Evolutionary conservation across 371 early-diverging fungal genomes (phyloP).

Genomic region (Haplosporangium sp.): DNA sequence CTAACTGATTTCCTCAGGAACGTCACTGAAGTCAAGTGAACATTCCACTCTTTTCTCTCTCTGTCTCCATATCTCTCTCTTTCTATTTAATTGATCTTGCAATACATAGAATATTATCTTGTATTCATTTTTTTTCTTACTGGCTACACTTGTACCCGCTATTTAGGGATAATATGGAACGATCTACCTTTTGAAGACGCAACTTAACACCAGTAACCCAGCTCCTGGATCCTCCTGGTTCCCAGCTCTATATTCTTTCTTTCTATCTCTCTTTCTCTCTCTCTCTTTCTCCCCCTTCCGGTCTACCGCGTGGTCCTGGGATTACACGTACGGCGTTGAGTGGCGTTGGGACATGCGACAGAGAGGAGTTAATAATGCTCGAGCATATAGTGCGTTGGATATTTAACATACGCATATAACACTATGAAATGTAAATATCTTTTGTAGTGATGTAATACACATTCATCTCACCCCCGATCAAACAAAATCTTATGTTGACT

Average conservation of each 20-base stretch:
- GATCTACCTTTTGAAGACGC: not conserved
- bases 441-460: too few relatives aligned
- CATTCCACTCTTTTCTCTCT: not conserved
- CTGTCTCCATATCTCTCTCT: not conserved
- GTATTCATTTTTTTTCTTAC: not conserved
- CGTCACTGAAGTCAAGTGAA: not conserved
- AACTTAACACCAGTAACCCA: not conserved
- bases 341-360: not conserved
- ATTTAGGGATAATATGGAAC: not conserved
- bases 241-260: too few relatives aligned
- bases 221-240: not conserved
- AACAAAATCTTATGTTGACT: too few relatives aligned
- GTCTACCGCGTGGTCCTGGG: not conserved
- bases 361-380: not conserved
- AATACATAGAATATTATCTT: not conserved
- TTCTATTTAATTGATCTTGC: not conserved
- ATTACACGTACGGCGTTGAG: not conserved
- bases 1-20: conserved; percentile 3
- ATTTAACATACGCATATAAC: too few relatives aligned
- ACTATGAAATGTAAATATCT: too few relatives aligned
- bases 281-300: not conserved
- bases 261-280: not conserved
- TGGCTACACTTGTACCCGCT: not conserved
- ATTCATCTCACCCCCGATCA: too few relatives aligned
- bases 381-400: not conserved